Evolutionary conservation across 768 basidiomycete species (phyloP).

Genomic region (Russula sp.): DNA sequence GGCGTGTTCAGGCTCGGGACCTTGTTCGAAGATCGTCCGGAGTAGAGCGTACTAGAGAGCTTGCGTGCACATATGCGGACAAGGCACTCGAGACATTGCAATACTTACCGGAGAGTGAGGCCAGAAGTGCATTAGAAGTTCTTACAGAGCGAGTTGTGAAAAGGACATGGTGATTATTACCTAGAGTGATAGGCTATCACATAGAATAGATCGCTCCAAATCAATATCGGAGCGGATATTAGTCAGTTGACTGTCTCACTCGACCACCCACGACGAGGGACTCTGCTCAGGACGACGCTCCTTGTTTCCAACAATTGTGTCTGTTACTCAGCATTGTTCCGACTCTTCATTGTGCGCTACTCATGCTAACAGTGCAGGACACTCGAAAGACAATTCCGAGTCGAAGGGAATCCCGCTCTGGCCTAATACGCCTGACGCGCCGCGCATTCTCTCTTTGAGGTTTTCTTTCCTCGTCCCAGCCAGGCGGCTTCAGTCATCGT

Average conservation of each 20-base stretch:
- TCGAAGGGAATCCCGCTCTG: neutral
- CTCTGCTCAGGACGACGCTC: neutral
- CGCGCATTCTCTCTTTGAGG: slow-evolving; percentile 8
- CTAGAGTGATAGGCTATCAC: too few species aligned
- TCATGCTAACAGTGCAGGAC: slow-evolving; percentile 25
- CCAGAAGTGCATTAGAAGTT: slow-evolving; percentile 68
- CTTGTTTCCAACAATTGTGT: slow-evolving; percentile 10
- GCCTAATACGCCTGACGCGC: neutral
- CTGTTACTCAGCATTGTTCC: slow-evolving; percentile 25
- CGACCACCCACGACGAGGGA: slow-evolving; percentile 16
- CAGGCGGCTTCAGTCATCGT: slow-evolving; percentile 12
- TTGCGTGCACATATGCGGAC: slow-evolving; percentile 72
- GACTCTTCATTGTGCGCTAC: slow-evolving; percentile 20
- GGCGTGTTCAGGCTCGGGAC: slow-evolving; percentile 53
- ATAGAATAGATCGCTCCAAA: slow-evolving; percentile 8
- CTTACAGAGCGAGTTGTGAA: slow-evolving; percentile 67
- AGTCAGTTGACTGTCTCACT: slow-evolving; percentile 5
- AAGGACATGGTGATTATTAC: slow-evolving; percentile 49
- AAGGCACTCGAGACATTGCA: slow-evolving; percentile 70
- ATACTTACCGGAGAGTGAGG: slow-evolving; percentile 76
- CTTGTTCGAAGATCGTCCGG: slow-evolving; percentile 69
- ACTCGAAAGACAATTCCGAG: neutral
- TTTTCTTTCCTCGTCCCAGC: slow-evolving; percentile 6
- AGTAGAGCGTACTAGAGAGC: slow-evolving; percentile 69
- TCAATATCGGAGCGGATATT: neutral